Conservation (phyloP, 768 basidiomycete genomes). For the Auriscalpium vulgare region DNA sequence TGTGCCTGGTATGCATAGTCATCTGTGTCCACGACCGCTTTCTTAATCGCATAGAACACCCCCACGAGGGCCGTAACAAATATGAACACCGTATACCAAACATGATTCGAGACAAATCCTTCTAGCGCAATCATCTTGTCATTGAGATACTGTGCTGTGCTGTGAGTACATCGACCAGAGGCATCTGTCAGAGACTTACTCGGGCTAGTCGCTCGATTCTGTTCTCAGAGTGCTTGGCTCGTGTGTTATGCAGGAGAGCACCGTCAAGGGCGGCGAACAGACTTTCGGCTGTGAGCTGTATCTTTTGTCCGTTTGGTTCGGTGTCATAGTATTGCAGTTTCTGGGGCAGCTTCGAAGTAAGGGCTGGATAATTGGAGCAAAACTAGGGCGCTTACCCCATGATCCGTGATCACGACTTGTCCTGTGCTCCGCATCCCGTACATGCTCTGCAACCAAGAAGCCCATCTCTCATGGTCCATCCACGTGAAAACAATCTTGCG, state of each 20-base stretch:
- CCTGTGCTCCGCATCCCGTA: conserved; percentile 53
- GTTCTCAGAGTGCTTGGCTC: conserved; percentile 62
- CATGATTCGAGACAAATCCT: conserved; percentile 18
- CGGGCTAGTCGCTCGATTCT: conserved; percentile 56
- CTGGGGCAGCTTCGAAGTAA: conserved; percentile 28
- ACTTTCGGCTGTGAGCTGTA: conserved; percentile 47
- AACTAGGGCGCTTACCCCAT: conserved; percentile 45
- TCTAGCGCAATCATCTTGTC: conserved; percentile 20
- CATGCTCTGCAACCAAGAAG: conserved; percentile 85
- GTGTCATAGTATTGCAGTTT: conserved; percentile 68
- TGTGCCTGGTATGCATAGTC: neutral
- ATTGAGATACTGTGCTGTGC: conserved; percentile 23
- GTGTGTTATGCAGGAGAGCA: conserved; percentile 40
- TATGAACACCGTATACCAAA: conserved; percentile 19
- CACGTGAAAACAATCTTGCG: conserved; percentile 75
- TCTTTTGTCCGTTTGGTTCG: conserved; percentile 45
- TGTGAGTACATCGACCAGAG: neutral
- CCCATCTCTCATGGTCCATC: conserved; percentile 86
- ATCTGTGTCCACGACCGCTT: conserved; percentile 17
- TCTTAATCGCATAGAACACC: conserved; percentile 16
- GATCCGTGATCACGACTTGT: conserved; percentile 70
- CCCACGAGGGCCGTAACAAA: conserved; percentile 12
- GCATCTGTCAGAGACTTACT: conserved; percentile 30
- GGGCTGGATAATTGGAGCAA: neutral
- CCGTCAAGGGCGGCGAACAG: conserved; percentile 69